Evolutionary conservation across 768 basidiomycete species (phyloP), one percentile per base, ranked within the genome.

Genomic region (Kondoa subrosea): DNA sequence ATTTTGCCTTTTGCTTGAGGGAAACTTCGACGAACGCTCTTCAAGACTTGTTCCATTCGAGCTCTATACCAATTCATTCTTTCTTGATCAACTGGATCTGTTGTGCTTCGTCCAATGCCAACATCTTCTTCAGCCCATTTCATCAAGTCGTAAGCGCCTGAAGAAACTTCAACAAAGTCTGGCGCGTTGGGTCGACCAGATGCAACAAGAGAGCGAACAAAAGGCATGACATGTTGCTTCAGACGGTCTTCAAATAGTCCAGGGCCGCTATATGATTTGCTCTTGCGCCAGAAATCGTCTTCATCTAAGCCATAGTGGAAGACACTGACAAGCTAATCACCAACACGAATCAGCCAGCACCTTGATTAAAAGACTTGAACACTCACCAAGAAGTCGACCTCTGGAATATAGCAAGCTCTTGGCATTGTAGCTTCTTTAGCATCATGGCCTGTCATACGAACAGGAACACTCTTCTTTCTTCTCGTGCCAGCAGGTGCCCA

Each of bases 301-400:
- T 74, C 71, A 50, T 74, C 74, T 59, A 74, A 67, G 40, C 74
- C 74, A 34, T 71, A 74, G 70, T 74, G 74, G 66, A 71, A 71
- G n/a, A 72, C 68, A 57, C 70, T 72, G 34, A 71, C 71, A 57
- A 73, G 70, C 71, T 73, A 32, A 26, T 4, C 33, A 17, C 40
- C 4, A 57, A 33, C 3, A 2, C 0, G 3, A 21, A 0, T 2
- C 29, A 21, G 29, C 21, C 3, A 30, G 26, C 29, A 57, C 34
- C 21, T n/a, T 31, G 17, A 30, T 2, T 15, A 34, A 1, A 4
- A 1, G 58, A 15, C 25, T 31, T 25, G 15, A 31, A 3, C 25
- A 59, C 72, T 17, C 29, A 73, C 73, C 60, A 73, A 64, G 40
- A 74, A 73, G 61, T 74, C 70, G n/a, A 72, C 59, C 56, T 69